Base-by-base conservation (phyloP, 225 moss, liverwort and hornwort species). In the Pleurozium schreberi region DNA sequence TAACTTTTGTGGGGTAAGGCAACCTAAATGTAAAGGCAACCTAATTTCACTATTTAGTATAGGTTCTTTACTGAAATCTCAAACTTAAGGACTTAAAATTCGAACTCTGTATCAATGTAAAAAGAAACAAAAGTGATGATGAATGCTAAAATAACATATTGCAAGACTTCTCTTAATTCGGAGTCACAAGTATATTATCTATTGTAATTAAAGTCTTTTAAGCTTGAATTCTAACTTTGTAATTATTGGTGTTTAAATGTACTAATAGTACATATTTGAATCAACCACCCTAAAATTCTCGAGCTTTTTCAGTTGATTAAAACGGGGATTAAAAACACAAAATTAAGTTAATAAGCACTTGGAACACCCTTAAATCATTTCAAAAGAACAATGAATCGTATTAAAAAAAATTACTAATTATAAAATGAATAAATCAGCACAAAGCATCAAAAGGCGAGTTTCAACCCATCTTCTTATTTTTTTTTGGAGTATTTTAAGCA, bases 201-300 rank as follows among this genome's bases (percentile, higher is more conserved):
- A 47, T 33, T 33, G 7, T 33, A 49, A 19, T 49, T 49, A 47
- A 31, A 49, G 19, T 12, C 2, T 34, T 33, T 34, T 13, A 4
- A 16, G 1, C 4, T 50, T 75, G 3, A 3, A 50, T 21, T 43
- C 50, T 50, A 8, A 50, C 1, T 75, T 34, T 33, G 1, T 12
- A 21, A 33, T 50, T 50, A 33, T 2, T 12, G 10, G 2, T 34
- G 21, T 75, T 50, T 53, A 15, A 78, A 52, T 34, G 36, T 23
- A 22, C 6, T 38, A 25, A 25, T 58, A 58, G 38, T 18, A 27
- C 12, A 80, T 28, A 58, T n/a, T n/a, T 11, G 9, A 57, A 57
- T 58, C 11, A n/a, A 57, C 0, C 0, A 0, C 0, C 3, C 7
- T 27, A 16, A 11, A n/a, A 23, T 58, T 58, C 11, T 80, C 40